Conservation (phyloP, 305 asterid species). For the Rubia tinctorum region DNA sequence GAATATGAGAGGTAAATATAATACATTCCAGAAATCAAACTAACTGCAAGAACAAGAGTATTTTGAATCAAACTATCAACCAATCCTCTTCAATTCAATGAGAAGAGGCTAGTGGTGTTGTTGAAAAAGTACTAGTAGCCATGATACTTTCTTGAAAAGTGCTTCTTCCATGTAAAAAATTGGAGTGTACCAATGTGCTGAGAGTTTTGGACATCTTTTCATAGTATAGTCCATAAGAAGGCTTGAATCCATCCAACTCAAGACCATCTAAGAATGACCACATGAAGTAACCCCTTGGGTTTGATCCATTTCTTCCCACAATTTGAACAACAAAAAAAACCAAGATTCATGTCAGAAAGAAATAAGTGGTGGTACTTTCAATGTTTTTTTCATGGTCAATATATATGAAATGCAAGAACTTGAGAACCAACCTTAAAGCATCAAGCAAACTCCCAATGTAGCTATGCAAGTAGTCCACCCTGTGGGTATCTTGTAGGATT, state of each 20-base stretch:
- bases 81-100: neutral
- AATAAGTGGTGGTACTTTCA: neutral
- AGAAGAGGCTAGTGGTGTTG: constrained; percentile 2
- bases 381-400: neutral
- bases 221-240: constrained; percentile 39
- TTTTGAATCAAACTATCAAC: too few relatives aligned
- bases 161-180: constrained; percentile 38
- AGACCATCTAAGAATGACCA: constrained; percentile 55
- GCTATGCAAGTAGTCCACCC: constrained; percentile 45
- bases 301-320: constrained; percentile 44
- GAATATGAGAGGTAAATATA: neutral
- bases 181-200: constrained; percentile 47
- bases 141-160: neutral
- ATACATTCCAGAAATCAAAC: neutral
- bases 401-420: neutral
- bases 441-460: constrained; percentile 45
- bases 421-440: constrained; percentile 35
- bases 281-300: constrained; percentile 40
- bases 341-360: neutral
- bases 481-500: constrained; percentile 34
- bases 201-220: constrained; percentile 39
- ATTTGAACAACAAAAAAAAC: neutral
- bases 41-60: neutral
- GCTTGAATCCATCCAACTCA: constrained; percentile 39
- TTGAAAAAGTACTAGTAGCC: constrained; percentile 11